Evolutionary conservation across 805 yeast species (phyloP).

Genomic region (Lachancea nothofagi): DNA sequence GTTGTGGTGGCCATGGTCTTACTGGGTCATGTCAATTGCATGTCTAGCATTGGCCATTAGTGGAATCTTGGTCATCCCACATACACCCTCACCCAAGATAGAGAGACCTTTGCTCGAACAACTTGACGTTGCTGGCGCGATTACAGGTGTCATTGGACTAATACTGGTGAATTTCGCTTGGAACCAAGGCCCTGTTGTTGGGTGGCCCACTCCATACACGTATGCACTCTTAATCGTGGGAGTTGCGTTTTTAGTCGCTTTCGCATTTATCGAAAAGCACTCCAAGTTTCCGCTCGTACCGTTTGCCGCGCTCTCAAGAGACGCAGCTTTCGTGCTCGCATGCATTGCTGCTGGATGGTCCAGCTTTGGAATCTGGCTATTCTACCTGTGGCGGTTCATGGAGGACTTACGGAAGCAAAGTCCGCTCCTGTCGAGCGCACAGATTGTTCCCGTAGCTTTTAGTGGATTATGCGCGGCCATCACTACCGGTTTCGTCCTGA

Average conservation of each 20-base stretch:
- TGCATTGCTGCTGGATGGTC: conserved; percentile 59
- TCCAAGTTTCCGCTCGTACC: conserved; percentile 48
- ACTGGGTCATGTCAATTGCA: conserved; percentile 43
- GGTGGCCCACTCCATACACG: conserved; percentile 52
- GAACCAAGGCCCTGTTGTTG: conserved; percentile 62
- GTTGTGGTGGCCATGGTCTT: conserved; percentile 59
- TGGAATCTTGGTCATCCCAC: conserved; percentile 39
- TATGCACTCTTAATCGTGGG: conserved; percentile 48
- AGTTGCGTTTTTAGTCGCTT: conserved; percentile 33
- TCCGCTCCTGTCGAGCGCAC: conserved; percentile 40
- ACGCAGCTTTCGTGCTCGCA: conserved; percentile 41
- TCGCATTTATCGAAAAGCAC: conserved; percentile 41
- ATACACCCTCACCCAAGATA: conserved; percentile 11
- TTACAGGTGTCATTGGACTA: conserved; percentile 49
- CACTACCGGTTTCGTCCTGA: conserved; percentile 39
- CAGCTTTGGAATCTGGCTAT: conserved; percentile 61
- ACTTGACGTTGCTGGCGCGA: conserved; percentile 43
- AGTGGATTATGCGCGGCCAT: conserved; percentile 50
- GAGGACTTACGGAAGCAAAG: conserved; percentile 40
- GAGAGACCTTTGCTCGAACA: conserved; percentile 6
- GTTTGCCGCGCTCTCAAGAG: conserved; percentile 36
- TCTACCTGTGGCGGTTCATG: conserved; percentile 45
- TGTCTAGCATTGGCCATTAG: conserved; percentile 31
- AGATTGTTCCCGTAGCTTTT: conserved; percentile 38
- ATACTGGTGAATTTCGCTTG: conserved; percentile 55